Conservation (phyloP, 371 early-diverging fungal genomes). For the Mortierella sp. region DNA sequence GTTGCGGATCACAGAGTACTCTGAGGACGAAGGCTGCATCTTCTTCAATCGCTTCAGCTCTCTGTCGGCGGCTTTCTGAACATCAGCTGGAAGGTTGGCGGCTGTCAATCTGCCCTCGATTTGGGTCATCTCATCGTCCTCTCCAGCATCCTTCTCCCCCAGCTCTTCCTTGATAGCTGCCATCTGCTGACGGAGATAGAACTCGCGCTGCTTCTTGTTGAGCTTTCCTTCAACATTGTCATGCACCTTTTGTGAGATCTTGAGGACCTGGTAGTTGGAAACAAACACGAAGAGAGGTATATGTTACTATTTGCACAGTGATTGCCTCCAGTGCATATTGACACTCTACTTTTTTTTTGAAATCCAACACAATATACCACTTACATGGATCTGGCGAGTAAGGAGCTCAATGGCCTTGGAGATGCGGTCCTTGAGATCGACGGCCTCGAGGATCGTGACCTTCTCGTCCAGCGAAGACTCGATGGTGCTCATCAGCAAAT, state of each 20-base stretch:
- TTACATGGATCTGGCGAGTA: constrained; percentile 84
- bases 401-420: constrained; percentile 72
- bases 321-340: no score
- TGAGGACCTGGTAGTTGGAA: constrained; percentile 65
- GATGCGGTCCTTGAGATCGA: constrained; percentile 72
- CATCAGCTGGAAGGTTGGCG: constrained; percentile 78
- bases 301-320: no score
- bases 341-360: no score
- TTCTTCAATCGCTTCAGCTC: constrained; percentile 82
- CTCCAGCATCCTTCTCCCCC: constrained; percentile 78
- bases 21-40: constrained; percentile 81
- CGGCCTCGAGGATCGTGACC: constrained; percentile 71
- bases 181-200: constrained; percentile 87
- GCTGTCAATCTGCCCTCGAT: constrained; percentile 66
- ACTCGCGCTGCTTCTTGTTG: constrained; percentile 85
- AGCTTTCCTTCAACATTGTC: constrained; percentile 84
- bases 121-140: constrained; percentile 68
- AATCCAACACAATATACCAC: no score
- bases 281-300: background rate
- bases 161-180: constrained; percentile 88
- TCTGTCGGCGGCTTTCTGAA: constrained; percentile 71
- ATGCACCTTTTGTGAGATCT: constrained; percentile 85
- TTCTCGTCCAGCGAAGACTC: constrained; percentile 83
- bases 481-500: constrained; percentile 80
- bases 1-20: constrained; percentile 84